Percentiles rank a stretch among this genome's conserved stretches.
phyloP scores from a whole-genome alignment of 192 early-diverging fungal genomes.

The Mycoemilia scoparia region DNA sequence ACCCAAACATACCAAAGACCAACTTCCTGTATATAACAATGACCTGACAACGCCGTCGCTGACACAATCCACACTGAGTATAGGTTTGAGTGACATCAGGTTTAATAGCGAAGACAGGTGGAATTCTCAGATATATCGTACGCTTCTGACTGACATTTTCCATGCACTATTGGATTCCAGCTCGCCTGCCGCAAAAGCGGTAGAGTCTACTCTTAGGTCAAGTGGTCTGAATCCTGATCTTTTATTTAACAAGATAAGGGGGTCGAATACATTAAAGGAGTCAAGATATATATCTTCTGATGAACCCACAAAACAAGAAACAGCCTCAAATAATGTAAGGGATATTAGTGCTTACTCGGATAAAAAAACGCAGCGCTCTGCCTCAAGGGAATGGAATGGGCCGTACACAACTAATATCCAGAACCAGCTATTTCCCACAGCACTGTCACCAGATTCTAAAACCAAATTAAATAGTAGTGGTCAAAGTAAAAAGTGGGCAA shows the following conservation, averaged over 20 bases:
- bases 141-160: slow-evolving; percentile 23
- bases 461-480: too few relatives aligned
- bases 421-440: too few relatives aligned
- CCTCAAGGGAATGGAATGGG: too few relatives aligned
- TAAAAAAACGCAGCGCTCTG: too few relatives aligned
- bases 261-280: not conserved
- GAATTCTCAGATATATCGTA: slow-evolving; percentile 18
- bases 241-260: slow-evolving; percentile 1
- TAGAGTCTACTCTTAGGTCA: not conserved
- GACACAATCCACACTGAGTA: too few relatives aligned
- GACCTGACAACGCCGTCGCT: too few relatives aligned
- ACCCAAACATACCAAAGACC: too few relatives aligned
- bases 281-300: not conserved
- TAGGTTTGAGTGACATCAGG: too few relatives aligned
- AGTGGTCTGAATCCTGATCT: not conserved
- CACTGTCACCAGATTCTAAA: too few relatives aligned
- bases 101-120: slow-evolving; percentile 13
- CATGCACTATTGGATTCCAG: slow-evolving; percentile 16
- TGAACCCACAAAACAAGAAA: not conserved
- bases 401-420: too few relatives aligned
- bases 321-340: slow-evolving; percentile 1
- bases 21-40: too few relatives aligned
- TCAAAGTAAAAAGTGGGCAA: too few relatives aligned
- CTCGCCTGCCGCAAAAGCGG: slow-evolving; percentile 20
- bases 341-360: not conserved